phyloP scores from a whole-genome alignment of 78 protist genomes.

The Ministeria vibrans region DNA sequence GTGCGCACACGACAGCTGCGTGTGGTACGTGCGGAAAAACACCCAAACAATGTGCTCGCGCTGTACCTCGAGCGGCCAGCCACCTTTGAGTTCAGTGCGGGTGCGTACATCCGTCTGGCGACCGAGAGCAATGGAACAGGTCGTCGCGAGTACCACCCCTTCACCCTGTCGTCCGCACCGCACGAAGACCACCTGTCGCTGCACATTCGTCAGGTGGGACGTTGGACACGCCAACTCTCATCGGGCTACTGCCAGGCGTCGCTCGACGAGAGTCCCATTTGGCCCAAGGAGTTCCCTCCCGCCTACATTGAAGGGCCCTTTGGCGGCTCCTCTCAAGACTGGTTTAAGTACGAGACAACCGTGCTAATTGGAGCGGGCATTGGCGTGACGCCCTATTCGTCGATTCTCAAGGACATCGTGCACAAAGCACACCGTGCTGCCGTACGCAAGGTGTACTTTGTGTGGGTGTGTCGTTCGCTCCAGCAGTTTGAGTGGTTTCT shows the following conservation, averaged over 20 bases:
- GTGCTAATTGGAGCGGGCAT: slow-evolving; percentile 80
- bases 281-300: slow-evolving; percentile 1
- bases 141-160: slow-evolving; percentile 89
- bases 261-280: no score
- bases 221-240: slow-evolving; percentile 21
- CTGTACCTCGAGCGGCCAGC: no score
- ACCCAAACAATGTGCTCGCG: no score
- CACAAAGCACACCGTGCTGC: no score
- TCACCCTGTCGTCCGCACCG: slow-evolving; percentile 83
- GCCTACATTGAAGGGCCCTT: slow-evolving; percentile 79
- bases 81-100: no score
- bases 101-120: no score
- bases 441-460: slow-evolving; percentile 60
- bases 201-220: slow-evolving; percentile 66
- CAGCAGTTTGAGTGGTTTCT: slow-evolving; percentile 66
- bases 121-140: no score
- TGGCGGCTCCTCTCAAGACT: slow-evolving; percentile 75
- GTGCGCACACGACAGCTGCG: no score
- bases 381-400: slow-evolving; percentile 89
- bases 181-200: slow-evolving; percentile 60
- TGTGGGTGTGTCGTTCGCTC: slow-evolving; percentile 67
- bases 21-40: no score
- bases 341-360: slow-evolving; percentile 52
- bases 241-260: background rate
- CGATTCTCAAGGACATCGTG: slow-evolving; percentile 67